Conservation (phyloP, 2,329 filamentous ascomycete species). For the Alternaria gaisen region DNA sequence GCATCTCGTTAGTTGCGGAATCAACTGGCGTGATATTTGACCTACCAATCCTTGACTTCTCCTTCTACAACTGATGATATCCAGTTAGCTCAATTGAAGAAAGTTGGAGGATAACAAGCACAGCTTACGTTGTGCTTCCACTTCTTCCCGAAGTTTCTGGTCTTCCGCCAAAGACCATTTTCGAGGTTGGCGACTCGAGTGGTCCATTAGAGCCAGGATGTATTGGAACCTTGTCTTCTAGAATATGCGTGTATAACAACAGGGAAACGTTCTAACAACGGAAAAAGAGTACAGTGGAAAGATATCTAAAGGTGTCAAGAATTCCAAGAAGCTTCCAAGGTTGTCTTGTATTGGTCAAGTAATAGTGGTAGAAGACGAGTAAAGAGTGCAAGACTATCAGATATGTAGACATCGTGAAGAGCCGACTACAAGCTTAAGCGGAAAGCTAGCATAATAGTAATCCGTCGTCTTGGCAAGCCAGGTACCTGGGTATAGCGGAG, state of each 20-base stretch:
- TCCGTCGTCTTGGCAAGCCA: constrained; percentile 16
- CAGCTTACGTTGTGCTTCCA: constrained; percentile 36
- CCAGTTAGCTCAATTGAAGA: neutral
- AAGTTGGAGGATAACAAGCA: neutral
- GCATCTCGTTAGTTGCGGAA: constrained; percentile 5
- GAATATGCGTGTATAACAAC: neutral
- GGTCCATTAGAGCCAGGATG: constrained; percentile 13
- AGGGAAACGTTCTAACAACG: neutral
- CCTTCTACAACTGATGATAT: constrained; percentile 25
- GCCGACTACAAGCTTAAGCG: constrained; percentile 13
- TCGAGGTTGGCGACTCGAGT: constrained; percentile 35
- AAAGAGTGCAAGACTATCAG: neutral
- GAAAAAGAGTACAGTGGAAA: neutral
- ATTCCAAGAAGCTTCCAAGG: neutral
- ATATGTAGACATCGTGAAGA: constrained; percentile 13
- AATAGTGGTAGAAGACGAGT: neutral
- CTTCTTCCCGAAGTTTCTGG: constrained; percentile 38
- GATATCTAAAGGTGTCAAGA: neutral
- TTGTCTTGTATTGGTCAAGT: neutral
- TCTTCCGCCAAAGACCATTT: constrained; percentile 43
- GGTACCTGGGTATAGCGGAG: constrained; percentile 10
- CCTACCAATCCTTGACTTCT: constrained; percentile 43
- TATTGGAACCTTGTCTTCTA: neutral
- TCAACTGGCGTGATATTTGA: neutral
- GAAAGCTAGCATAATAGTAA: constrained; percentile 12